Evolutionary conservation across 2,329 filamentous ascomycete species (phyloP), one percentile per base, ranked within the genome.

Genomic region (Talaromyces sp.): DNA sequence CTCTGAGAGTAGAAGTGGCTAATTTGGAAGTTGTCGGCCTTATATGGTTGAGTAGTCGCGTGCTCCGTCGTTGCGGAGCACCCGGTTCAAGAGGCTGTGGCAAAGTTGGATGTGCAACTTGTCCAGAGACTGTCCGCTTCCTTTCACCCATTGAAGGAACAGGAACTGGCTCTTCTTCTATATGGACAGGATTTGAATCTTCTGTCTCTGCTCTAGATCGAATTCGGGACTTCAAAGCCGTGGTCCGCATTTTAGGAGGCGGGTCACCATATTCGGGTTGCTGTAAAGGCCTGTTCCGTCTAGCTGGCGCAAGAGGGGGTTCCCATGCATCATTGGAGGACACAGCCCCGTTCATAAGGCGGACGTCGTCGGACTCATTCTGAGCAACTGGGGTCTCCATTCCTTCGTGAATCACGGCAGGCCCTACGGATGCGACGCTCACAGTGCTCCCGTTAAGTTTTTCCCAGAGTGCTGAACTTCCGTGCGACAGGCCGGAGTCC

Each of bases 61-160:
- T 87, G 69, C 90, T 93, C 67, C 90, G 83, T 68, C 90, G 81
- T 65, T 88, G 86, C 2, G 84, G 82, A 19, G 81, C 83, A 46
- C 83, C 81, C 46, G 84, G 83, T 66, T 91, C 89, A 62, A 87
- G 83, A 29, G 83, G 73, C 58, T 83, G 84, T 78, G 82, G 64
- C 75, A 78, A 55, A 79, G 78, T 63, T 75, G 83, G 55, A 84
- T 77, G 72, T 38, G 76, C 76, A 50, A 81, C 78, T 66, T 96
- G 91, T 4, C 93, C 93, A 46, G 93, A 96, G n/a, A 96, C 85
- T 1, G 92, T 97, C 66, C 93, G 86, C 77, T 97, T 98, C 72
- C 92, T 86, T 62, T 93, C 90, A 14, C 81, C 73, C 63, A 63
- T 79, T 66, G 64, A 76, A 58, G 70, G 67, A 55, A 68, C 70